Evolutionary conservation across 2,329 filamentous ascomycete genomes (phyloP), one percentile per base, ranked within the genome.

Genomic region (Cladosporium oxysporum): DNA sequence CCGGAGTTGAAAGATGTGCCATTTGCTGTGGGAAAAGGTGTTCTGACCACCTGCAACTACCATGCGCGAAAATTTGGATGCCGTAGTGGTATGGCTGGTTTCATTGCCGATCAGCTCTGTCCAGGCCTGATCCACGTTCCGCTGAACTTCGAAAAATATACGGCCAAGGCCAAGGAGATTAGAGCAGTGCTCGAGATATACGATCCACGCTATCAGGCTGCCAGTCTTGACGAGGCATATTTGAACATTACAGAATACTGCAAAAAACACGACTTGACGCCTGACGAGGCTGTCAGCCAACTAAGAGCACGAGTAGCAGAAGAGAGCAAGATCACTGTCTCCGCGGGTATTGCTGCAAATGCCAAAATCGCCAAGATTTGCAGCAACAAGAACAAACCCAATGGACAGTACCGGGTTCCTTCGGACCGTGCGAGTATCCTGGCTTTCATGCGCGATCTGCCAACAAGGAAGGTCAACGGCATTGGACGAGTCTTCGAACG

Each of bases 141-240:
- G 6, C 84, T 92, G 67, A 96, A 97, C 75, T 96, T 96, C 73
- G 86, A 90, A 57, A 98, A 98, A 75, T 99, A 99, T 75, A 90
- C 84, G 0, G 88, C 91, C 16, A 99, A 98, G 78, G 95, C 95
- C 0, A 86, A 90, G 66, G 93, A 98, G 76, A 89, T 98, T 6
- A 87, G 94, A 12, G 86, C 89, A 50, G 87, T 99, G 1, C 82
- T 99, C 18, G 90, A 87, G 12, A 84, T 90, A n/a, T 99, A 98
- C 74, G 95, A 99, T 73, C 87, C 92, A 0, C 85, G 91, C 1
- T 99, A 96, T 71, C 92, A 98, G 77, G 96, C 91, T 72, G 92
- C 94, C 0, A 97, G 93, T 75, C 93, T 97, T 69, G 95, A 99
- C 72, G 95, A 99, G 77, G 95, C 95, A 0, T 99, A 97, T 75